phyloP scores from a whole-genome alignment of 768 basidiomycete species.

The Suillus plorans region DNA sequence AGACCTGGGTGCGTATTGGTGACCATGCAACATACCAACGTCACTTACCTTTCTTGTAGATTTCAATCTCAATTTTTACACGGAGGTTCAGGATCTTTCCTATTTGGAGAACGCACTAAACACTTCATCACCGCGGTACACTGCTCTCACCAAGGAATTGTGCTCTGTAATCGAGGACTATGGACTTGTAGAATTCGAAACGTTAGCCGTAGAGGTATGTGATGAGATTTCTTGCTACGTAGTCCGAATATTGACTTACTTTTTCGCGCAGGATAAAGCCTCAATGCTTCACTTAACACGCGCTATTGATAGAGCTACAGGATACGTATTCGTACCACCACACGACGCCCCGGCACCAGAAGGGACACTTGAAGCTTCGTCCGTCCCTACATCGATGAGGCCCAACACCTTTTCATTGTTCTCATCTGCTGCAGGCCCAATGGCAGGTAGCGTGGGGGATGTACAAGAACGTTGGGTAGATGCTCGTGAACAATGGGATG shows the following conservation, averaged over 20 bases:
- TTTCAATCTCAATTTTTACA: conserved; percentile 97
- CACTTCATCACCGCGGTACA: conserved; percentile 64
- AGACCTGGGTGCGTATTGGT: conserved; percentile 68
- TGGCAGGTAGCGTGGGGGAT: conserved; percentile 61
- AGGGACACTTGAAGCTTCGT: conserved; percentile 29
- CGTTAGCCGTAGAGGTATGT: conserved; percentile 87
- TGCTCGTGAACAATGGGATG: conserved; percentile 77
- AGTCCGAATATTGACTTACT: neutral
- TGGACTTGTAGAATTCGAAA: conserved; percentile 92
- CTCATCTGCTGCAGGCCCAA: conserved; percentile 57
- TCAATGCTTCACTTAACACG: conserved; percentile 91
- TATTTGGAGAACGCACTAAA: conserved; percentile 79
- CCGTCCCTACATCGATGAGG: conserved; percentile 39
- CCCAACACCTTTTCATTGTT: conserved; percentile 72
- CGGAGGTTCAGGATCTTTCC: conserved; percentile 94
- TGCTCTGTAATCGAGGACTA: conserved; percentile 94
- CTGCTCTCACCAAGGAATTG: conserved; percentile 83
- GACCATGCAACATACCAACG: neutral
- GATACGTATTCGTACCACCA: conserved; percentile 83
- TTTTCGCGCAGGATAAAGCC: conserved; percentile 69
- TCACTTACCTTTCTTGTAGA: conserved; percentile 44
- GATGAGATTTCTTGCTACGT: conserved; percentile 16
- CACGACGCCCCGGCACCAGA: conserved; percentile 31
- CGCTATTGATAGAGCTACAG: conserved; percentile 86
- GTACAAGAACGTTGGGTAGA: conserved; percentile 97